A percentile compares a stretch with the other conserved stretches of the same genome.
phyloP scores from a whole-genome alignment of 2,329 filamentous ascomycete genomes.

The Phaeoacremonium minimum region DNA sequence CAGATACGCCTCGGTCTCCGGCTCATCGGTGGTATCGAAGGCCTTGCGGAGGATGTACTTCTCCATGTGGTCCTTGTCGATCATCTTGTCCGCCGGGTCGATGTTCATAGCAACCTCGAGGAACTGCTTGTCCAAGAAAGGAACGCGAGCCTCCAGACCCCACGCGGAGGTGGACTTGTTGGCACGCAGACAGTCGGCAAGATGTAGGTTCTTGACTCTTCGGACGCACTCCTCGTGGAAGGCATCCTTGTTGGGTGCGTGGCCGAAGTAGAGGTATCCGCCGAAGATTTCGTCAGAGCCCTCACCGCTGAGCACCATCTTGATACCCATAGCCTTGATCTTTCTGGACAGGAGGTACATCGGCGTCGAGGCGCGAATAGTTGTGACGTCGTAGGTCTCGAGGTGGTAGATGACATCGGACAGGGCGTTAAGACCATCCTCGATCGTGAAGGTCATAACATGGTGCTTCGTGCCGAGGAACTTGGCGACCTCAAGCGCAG shows the following conservation, averaged over 20 bases:
- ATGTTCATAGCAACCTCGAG: conserved; percentile 90
- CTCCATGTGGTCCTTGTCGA: conserved; percentile 82
- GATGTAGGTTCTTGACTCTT: conserved; percentile 92
- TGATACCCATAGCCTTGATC: conserved; percentile 99
- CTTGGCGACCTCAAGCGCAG: conserved; percentile 87
- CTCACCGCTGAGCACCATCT: conserved; percentile 98
- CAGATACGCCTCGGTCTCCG: conserved; percentile 78
- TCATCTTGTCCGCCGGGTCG: conserved; percentile 93
- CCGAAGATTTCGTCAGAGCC: conserved; percentile 98
- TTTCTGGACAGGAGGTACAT: conserved; percentile 98
- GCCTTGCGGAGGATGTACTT: conserved; percentile 98
- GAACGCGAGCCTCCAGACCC: conserved; percentile 96
- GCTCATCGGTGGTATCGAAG: conserved; percentile 89
- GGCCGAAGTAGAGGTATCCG: conserved; percentile 98
- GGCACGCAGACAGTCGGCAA: conserved; percentile 93
- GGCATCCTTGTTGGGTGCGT: conserved; percentile 82
- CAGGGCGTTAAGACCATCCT: conserved; percentile 93
- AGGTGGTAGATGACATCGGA: conserved; percentile 98
- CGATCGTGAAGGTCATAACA: conserved; percentile 95
- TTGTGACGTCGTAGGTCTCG: conserved; percentile 97
- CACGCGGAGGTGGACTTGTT: conserved; percentile 99
- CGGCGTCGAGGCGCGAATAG: conserved; percentile 94
- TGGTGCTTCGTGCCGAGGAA: conserved; percentile 98
- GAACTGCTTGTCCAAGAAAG: conserved; percentile 96
- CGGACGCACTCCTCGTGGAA: conserved; percentile 95